Evolutionary conservation across 306 rosid genomes (phyloP), one percentile per base, ranked within the genome.

Genomic region (Prunus dulcis): DNA sequence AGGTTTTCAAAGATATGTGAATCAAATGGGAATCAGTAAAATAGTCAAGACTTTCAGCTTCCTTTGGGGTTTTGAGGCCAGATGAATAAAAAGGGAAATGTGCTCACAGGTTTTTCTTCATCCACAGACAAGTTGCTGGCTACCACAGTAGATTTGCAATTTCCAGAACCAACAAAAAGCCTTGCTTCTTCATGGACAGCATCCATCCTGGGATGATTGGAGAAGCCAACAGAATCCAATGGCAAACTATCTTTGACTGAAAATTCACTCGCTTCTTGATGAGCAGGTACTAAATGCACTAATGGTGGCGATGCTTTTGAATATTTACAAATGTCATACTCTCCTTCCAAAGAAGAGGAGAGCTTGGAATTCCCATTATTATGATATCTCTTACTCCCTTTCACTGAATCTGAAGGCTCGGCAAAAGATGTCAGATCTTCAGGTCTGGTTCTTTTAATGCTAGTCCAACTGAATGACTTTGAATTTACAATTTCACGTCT

Each of bases 41-140:
- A 27, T 14, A 15, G 34, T 43, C 18, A 65, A 30, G 57, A 23
- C 45, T 25, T 43, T 64, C 49, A 64, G 32, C 13, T 27, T 69
- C 34, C 43, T 50, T 28, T 69, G 38, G 41, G 15, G 14, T 49
- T 62, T 17, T 34, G 5, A 1, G 63, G 20, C 32, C 34, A 51
- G 57, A 22, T 28, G 19, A 64, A 68, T 19, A 71, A 69, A 52
- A 67, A 72, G 62, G 69, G 51, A 50, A 14, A 43, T 52, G 76
- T 64, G 77, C 90, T 90, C 84, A 91, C 96, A 69, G 52, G 71
- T 77, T 84, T 82, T 45, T 30, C 46, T 79, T 77, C 84, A 45
- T 77, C 76, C n/a, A 67, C 64, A 68, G 83, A 78, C 69, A 72
- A 43, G 72, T 82, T 86, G 69, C 71, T 82, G 73, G 79, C 74